Evolutionary conservation across 2,329 filamentous ascomycete species (phyloP), one percentile per base, ranked within the genome.

Genomic region (Claviceps quebecensis): DNA sequence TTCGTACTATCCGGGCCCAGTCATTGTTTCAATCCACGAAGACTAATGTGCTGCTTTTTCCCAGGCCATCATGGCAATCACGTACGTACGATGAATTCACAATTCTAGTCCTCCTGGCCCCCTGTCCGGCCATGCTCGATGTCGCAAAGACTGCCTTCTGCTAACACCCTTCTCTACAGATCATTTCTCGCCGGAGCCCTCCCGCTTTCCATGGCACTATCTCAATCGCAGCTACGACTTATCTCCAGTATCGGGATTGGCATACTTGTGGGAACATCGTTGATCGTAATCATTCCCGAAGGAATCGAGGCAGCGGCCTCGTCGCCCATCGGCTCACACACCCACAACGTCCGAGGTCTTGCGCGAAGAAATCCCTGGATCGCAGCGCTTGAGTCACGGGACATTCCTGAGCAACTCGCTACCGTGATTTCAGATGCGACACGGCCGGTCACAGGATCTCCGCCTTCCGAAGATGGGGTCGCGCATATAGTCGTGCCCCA

Each of bases 241-340:
- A 86, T 97, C 64, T 94, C 91, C 22, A 90, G 89, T 52, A 80
- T 97, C 64, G 93, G 93, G 50, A 88, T 95, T 67, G 93, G 93
- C 45, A 86, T 98, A 49, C 74, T 98, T 8, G 90, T 98, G 16
- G 93, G 93, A 38, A 97, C 93, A 29, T 91, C 91, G 1, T 77
- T 98, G 57, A 91, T 97, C 57, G 89, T 98, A 36, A 97, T 98
- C 63, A 95, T 98, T 61, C 93, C 93, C 1, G 93, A 98, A 67
- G 93, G 93, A 39, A 84, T 97, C 54, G 90, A 96, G 64, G 91
- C 93, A 3, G 77, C 96, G 52, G 87, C 93, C 59, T 81, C 75
- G 14, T 70, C 76, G 2, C 67, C 69, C 2, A 64, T 70, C 52
- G 58, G 64, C 6, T 56, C 65, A 9, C 69, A 72, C 46, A 58